Evolutionary conservation across 129 eudicot species (phyloP), one percentile per base, ranked within the genome.

Genomic region (Scalesia atractyloides): DNA sequence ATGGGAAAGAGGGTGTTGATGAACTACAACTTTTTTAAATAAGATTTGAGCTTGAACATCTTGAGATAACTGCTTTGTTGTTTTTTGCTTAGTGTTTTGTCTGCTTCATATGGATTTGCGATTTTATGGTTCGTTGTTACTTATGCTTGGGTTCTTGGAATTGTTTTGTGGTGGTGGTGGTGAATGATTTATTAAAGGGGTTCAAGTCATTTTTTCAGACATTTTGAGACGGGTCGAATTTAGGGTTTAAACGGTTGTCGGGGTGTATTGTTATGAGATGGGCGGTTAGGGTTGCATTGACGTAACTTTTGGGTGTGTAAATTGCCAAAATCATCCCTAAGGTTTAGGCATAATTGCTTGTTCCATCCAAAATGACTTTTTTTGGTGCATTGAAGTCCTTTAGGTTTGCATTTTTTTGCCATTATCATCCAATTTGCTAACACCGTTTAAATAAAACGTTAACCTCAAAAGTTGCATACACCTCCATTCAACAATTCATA

Each of bases 261-360:
- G 99, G 99, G 36, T 88, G 83, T 71, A 84, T 91, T 8, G 82
- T 95, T 26, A 86, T 95, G 97, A 83, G 85, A 43, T 95, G 99
- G 99, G 97, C 97, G 1, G 88, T 95, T 4, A 84, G 94, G 80
- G 99, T 90, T 64, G 96, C 96, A 0, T 73, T 95, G 60, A 86
- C 95, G 0, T 97, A 95, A 82, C 53, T 95, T 1, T 64, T 95
- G 39, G 97, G 97, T 33, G 84, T 95, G 33, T 26, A 26, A 26
- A 26, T 26, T 26, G 33, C 33, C 33, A 26, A 26, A 26, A 26
- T 26, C 3, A 26, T 22, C 33, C 33, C 33, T 26, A 26, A 26
- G 33, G 33, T 26, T 26, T 26, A 26, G 33, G 33, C 33, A 26
- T 26, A 26, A 26, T 26, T 26, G 33, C 33, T 26, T 26, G 2